phyloP scores from a whole-genome alignment of 208 protist genomes.

The Phytomonas sp. region DNA sequence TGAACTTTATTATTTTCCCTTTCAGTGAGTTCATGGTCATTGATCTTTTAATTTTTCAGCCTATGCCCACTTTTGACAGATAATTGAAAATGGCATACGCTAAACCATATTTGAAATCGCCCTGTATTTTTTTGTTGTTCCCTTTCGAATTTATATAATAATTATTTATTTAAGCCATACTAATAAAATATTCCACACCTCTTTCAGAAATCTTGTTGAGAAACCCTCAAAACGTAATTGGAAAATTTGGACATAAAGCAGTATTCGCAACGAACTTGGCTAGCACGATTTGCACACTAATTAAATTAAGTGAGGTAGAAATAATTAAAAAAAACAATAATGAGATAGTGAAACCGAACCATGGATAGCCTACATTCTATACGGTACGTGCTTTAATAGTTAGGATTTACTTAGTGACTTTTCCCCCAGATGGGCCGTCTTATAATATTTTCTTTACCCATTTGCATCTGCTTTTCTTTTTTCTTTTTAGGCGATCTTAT shows the following conservation, averaged over 20 bases:
- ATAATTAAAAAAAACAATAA: constrained; percentile 10
- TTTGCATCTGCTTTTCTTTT: background rate
- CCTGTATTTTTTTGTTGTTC: background rate
- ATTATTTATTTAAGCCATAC: background rate
- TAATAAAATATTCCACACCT: background rate
- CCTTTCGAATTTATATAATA: background rate
- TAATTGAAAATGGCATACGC: background rate
- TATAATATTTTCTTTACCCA: background rate
- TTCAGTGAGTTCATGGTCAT: background rate
- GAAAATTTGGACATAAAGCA: background rate
- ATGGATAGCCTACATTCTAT: background rate
- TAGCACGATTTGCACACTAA: background rate
- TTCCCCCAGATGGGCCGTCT: background rate
- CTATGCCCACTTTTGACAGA: background rate
- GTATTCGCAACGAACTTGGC: background rate
- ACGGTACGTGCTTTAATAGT: background rate
- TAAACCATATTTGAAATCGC: background rate
- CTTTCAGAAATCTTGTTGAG: background rate
- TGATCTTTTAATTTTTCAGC: background rate
- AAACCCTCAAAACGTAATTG: background rate
- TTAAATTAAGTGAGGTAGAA: background rate
- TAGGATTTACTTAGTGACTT: background rate
- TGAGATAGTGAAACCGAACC: constrained; percentile 5
- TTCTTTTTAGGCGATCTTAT: constrained; percentile 67
- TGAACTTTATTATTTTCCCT: background rate